These are phyloP conservation scores for Austropuccinia psidii DNA, from an alignment of 1,284 basidiomycete genomes.

Conservation along the genomic window DNA sequence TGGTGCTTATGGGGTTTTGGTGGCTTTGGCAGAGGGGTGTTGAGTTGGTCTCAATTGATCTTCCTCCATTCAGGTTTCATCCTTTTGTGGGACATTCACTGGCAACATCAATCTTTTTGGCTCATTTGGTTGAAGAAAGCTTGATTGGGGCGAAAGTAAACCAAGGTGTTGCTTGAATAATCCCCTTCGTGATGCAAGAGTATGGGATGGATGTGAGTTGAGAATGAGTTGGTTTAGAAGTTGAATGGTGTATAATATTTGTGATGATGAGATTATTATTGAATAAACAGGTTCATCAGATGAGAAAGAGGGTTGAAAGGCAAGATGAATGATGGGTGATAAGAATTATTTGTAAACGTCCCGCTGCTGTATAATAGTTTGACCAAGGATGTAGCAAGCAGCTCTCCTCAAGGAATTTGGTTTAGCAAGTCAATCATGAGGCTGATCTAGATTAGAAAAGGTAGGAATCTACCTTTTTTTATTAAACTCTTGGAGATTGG, in stretches of 20 bases:
- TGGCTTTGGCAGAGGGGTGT: too few relatives aligned
- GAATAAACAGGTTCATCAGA: background rate
- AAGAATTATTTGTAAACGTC: background rate
- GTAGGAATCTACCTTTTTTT: background rate
- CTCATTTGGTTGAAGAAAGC: too few relatives aligned
- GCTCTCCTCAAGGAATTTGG: background rate
- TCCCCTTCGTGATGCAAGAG: too few relatives aligned
- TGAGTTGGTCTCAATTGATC: too few relatives aligned
- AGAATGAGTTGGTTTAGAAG: constrained; percentile 8
- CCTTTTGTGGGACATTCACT: too few relatives aligned
- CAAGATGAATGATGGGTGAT: constrained; percentile 1
- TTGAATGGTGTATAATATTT: constrained; percentile 6
- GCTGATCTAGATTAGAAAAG: background rate
- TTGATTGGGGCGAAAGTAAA: too few relatives aligned
- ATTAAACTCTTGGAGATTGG: background rate
- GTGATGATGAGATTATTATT: background rate
- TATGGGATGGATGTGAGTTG: constrained; percentile 23
- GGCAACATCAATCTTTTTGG: too few relatives aligned
- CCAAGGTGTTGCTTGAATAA: too few relatives aligned
- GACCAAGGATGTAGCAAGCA: constrained; percentile 12
- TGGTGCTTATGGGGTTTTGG: too few relatives aligned
- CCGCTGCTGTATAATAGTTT: background rate
- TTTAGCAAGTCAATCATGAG: background rate
- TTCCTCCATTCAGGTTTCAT: too few relatives aligned
- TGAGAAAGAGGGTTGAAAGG: constrained; percentile 7